phyloP scores from a whole-genome alignment of 2,329 filamentous ascomycete genomes.

The Chaetothyriales sp. region DNA sequence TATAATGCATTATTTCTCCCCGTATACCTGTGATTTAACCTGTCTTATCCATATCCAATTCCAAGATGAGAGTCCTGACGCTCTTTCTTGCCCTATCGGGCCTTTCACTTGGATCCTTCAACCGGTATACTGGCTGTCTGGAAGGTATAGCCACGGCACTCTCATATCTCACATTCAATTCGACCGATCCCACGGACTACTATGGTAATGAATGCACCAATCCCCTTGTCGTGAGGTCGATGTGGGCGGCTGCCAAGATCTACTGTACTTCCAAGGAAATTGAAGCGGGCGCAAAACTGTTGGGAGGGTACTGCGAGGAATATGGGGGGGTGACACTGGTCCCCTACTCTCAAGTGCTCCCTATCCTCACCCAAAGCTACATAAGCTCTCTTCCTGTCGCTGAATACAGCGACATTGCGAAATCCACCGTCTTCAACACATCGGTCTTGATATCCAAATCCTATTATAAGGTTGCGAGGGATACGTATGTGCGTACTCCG shows the following conservation, averaged over 20 bases:
- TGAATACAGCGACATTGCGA: constrained; percentile 21
- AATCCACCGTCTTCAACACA: constrained; percentile 8
- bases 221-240: constrained; percentile 21
- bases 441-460: constrained; percentile 23
- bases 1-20: neutral
- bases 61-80: constrained; percentile 1
- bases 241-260: constrained; percentile 24
- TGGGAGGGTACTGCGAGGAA: constrained; percentile 9
- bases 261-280: constrained; percentile 20
- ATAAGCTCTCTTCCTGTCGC: constrained; percentile 22
- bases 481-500: neutral
- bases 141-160: constrained; percentile 2
- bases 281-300: constrained; percentile 14
- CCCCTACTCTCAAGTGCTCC: constrained; percentile 9
- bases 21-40: neutral
- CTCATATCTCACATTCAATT: constrained; percentile 6
- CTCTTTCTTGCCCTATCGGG: constrained; percentile 2
- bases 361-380: constrained; percentile 22
- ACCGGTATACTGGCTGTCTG: neutral
- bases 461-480: constrained; percentile 16
- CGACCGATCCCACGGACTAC: constrained; percentile 1
- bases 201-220: constrained; percentile 22
- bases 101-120: neutral
- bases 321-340: constrained; percentile 20
- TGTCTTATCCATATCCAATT: neutral